Percentiles rank a stretch among this genome's conserved stretches.
phyloP scores from a whole-genome alignment of 2,329 filamentous ascomycete species.

The Neofusicoccum umdonicola region DNA sequence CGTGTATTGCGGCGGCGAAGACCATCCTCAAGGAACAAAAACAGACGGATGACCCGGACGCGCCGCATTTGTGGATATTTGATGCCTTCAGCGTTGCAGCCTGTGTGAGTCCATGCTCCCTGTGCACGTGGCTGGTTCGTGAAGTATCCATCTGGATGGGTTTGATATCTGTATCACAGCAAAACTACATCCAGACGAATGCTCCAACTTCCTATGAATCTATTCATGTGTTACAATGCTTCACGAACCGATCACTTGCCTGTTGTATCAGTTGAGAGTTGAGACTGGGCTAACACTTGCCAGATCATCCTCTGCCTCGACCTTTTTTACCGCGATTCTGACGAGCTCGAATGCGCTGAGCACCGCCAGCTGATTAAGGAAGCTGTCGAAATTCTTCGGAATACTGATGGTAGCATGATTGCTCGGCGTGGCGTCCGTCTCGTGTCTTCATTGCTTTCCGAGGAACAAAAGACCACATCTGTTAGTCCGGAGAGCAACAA shows the following conservation, averaged over 20 bases:
- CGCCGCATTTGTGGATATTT: conserved; percentile 45
- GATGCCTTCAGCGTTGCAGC: conserved; percentile 44
- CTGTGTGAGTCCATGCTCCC: neutral
- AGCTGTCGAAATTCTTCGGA: conserved; percentile 32
- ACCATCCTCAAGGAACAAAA: conserved; percentile 41
- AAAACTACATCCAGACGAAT: no score
- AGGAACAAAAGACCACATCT: neutral
- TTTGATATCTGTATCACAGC: no score
- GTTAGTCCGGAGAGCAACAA: neutral
- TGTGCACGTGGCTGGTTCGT: no score
- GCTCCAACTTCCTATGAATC: no score
- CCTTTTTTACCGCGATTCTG: neutral
- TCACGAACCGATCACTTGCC: no score
- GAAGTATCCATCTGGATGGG: no score
- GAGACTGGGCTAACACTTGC: neutral
- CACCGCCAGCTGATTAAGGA: conserved; percentile 29
- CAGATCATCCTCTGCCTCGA: conserved; percentile 1
- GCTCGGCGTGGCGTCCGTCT: conserved; percentile 40
- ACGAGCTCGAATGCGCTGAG: neutral
- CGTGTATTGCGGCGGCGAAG: conserved; percentile 41
- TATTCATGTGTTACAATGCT: no score
- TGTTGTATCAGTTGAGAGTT: no score
- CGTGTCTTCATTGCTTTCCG: conserved; percentile 32
- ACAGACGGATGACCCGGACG: conserved; percentile 32
- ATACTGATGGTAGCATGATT: conserved; percentile 38